These are phyloP conservation scores for Salix purpurea DNA, from an alignment of 345 rosid genomes.

Conservation along the genomic window DNA sequence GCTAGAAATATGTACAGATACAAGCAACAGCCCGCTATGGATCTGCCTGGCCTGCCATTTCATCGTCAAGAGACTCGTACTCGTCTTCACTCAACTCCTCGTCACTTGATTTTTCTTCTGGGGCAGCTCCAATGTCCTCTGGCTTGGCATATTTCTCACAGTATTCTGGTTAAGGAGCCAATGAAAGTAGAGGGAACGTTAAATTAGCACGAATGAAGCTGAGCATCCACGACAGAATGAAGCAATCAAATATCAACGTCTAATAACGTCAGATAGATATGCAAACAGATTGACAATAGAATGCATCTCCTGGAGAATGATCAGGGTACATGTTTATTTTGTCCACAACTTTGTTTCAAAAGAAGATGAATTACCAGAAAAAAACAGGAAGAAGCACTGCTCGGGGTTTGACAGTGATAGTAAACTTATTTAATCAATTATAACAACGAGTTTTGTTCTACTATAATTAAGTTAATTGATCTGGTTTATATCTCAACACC, in stretches of 20 bases:
- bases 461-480: not conserved
- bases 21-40: slow-evolving; percentile 20
- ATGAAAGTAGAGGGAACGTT: not conserved
- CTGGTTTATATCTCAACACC: not conserved
- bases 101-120: slow-evolving; percentile 42
- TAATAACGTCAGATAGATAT: not conserved
- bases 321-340: not conserved
- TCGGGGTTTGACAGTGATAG: not conserved
- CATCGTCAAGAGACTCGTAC: slow-evolving; percentile 44
- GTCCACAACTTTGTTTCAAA: not conserved
- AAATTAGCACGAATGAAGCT: not conserved
- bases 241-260: not conserved
- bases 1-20: slow-evolving; percentile 20
- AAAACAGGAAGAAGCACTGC: not conserved
- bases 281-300: not conserved
- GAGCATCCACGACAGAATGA: not conserved
- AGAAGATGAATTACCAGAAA: not conserved
- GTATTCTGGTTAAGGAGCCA: slow-evolving; percentile 34
- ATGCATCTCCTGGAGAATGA: not conserved
- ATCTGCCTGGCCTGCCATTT: slow-evolving; percentile 49
- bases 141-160: slow-evolving; percentile 62
- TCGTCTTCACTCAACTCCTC: slow-evolving; percentile 52
- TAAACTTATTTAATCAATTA: not conserved
- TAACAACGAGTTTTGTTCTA: not conserved
- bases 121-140: slow-evolving; percentile 36